These are phyloP conservation scores for Glebionis coronaria DNA, from an alignment of 129 eudicot genomes.

Conservation along the genomic window DNA sequence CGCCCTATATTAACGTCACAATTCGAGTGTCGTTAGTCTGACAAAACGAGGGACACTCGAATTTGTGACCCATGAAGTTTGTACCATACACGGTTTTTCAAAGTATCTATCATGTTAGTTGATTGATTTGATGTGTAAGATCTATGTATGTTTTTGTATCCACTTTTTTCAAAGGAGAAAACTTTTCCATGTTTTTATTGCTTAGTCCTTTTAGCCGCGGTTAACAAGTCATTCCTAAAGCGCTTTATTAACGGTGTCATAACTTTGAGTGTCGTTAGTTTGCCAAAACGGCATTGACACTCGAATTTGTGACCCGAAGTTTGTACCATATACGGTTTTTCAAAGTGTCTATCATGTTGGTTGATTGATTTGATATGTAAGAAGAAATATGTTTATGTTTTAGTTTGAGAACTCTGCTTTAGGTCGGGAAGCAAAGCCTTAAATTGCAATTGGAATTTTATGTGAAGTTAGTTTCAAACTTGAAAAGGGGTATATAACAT, in stretches of 20 bases:
- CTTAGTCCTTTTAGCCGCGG: constrained; percentile 11
- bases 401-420: neutral
- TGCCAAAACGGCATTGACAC: no score
- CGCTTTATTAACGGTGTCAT: neutral
- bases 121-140: no score
- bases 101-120: no score
- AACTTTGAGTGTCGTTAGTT: neutral
- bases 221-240: neutral
- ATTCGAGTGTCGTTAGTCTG: neutral
- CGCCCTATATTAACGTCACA: neutral
- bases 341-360: no score
- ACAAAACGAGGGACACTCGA: no score
- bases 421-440: neutral
- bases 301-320: no score
- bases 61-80: no score
- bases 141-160: constrained; percentile 23
- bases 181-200: constrained; percentile 20
- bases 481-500: constrained; percentile 21
- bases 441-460: neutral
- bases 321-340: no score
- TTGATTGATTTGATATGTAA: no score
- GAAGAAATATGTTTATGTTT: no score
- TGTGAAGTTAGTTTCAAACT: neutral
- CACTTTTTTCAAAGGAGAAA: constrained; percentile 25
- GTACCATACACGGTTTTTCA: no score